Evolutionary conservation across 352 stramenopile genomes (phyloP).

Genomic region (Phytopythium montanum): DNA sequence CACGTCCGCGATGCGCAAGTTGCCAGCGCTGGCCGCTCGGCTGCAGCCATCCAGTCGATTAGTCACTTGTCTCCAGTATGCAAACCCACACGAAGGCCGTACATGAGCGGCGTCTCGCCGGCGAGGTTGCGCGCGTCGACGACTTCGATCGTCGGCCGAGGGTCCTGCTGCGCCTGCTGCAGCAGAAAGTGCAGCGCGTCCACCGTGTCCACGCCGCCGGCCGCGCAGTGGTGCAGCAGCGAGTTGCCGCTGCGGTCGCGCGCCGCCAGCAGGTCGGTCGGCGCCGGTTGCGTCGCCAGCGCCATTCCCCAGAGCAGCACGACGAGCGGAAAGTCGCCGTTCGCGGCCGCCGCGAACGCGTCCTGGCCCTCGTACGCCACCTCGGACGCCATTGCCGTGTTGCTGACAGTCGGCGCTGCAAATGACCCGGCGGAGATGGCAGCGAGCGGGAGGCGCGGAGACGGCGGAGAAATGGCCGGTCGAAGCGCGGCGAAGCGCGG

Average conservation of each 20-base stretch:
- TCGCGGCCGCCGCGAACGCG: slow-evolving; percentile 65
- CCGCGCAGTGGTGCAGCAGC: slow-evolving; percentile 62
- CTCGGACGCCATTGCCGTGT: slow-evolving; percentile 43
- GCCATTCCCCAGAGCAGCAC: slow-evolving; percentile 86
- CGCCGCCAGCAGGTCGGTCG: slow-evolving; percentile 44
- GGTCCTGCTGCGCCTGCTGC: slow-evolving; percentile 52
- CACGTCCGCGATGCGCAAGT: slow-evolving; percentile 56
- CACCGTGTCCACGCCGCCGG: slow-evolving; percentile 33
- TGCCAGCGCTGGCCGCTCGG: slow-evolving; percentile 64
- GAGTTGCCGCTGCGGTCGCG: slow-evolving; percentile 48
- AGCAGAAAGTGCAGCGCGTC: slow-evolving; percentile 81
- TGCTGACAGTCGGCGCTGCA: background rate
- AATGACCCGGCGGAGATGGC: too few relatives aligned
- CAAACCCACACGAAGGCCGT: too few relatives aligned
- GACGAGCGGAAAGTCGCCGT: slow-evolving; percentile 83
- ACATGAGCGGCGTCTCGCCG: slow-evolving; percentile 78
- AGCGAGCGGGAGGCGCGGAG: background rate
- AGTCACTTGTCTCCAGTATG: slow-evolving; percentile 10
- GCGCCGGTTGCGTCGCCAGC: slow-evolving; percentile 52
- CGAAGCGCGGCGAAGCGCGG: too few relatives aligned
- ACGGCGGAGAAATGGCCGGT: background rate
- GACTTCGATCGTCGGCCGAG: slow-evolving; percentile 20
- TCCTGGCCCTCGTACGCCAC: slow-evolving; percentile 73
- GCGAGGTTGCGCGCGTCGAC: slow-evolving; percentile 55
- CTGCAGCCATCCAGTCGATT: slow-evolving; percentile 17